These are phyloP conservation scores for Pontederia paniculata DNA, from an alignment of 176 grass and related monocot genomes.

Conservation along the genomic window DNA sequence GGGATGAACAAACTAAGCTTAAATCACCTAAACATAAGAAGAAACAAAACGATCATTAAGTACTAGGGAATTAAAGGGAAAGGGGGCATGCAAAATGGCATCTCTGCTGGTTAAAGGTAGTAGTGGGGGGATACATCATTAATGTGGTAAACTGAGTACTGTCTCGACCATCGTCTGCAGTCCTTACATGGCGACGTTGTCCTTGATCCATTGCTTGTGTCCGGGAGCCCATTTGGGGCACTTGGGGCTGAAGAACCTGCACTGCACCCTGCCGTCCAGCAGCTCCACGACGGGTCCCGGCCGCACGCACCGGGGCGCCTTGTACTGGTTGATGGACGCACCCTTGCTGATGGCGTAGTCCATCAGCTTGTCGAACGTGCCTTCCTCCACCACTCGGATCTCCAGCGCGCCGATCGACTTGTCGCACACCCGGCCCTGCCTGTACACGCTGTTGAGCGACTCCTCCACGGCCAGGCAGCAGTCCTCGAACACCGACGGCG, in stretches of 20 bases:
- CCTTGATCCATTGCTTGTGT: conserved; percentile 5
- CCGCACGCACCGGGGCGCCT: conserved; percentile 61
- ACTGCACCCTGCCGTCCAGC: conserved; percentile 46
- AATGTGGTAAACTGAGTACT: too few species aligned
- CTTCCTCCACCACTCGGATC: conserved; percentile 50
- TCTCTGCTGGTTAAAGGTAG: too few species aligned
- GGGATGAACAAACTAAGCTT: too few species aligned
- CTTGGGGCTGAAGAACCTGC: conserved; percentile 42
- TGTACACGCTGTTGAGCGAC: conserved; percentile 60
- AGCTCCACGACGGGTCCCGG: conserved; percentile 30
- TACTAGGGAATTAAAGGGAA: too few species aligned
- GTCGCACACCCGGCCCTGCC: conserved; percentile 52
- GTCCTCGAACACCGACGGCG: conserved; percentile 29
- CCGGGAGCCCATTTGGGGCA: conserved; percentile 38
- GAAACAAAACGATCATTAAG: too few species aligned
- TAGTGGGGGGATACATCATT: too few species aligned
- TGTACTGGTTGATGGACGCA: conserved; percentile 83
- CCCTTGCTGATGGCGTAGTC: conserved; percentile 59
- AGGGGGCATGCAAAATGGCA: too few species aligned
- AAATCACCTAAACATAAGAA: too few species aligned
- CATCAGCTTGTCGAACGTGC: conserved; percentile 68
- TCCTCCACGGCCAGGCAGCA: conserved; percentile 51
- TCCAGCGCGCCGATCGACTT: conserved; percentile 61
- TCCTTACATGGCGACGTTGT: neutral
- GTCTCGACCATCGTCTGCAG: neutral